A percentile compares a stretch with the other conserved stretches of the same genome.
Evolutionary conservation across 2,329 filamentous ascomycete genomes (phyloP).

Genomic region (Scleromitrula shiraiana): DNA sequence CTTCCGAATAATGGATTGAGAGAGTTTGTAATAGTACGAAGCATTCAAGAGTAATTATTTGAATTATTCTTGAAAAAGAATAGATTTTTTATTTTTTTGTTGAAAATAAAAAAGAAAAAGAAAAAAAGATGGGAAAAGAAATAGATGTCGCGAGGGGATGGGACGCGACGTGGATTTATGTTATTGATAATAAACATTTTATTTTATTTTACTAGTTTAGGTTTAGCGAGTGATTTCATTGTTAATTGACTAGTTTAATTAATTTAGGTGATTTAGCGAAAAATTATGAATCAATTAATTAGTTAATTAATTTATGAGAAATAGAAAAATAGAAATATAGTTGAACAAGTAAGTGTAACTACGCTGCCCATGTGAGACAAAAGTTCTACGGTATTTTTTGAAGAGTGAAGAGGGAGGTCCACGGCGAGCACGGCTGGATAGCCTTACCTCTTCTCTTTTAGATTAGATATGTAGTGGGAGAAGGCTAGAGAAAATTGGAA

Average conservation of each 20-base stretch:
- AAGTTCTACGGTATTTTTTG: too few relatives aligned
- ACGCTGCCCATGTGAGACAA: too few relatives aligned
- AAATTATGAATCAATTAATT: too few relatives aligned
- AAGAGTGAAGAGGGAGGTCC: too few relatives aligned
- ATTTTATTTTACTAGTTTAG: too few relatives aligned
- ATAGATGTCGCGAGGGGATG: neutral
- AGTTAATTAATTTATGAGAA: neutral
- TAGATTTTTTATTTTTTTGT: conserved; percentile 4
- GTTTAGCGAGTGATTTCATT: neutral
- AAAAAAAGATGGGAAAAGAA: conserved; percentile 1
- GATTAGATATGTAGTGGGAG: too few relatives aligned
- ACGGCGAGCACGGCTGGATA: too few relatives aligned
- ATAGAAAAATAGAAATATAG: neutral
- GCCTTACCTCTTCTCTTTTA: too few relatives aligned
- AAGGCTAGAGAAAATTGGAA: too few relatives aligned
- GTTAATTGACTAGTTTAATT: too few relatives aligned
- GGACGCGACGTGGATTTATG: conserved; percentile 9
- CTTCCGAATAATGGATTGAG: conserved; percentile 13
- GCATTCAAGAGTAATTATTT: neutral
- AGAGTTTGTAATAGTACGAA: conserved; percentile 9
- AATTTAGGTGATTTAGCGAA: conserved; percentile 1
- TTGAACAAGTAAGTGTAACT: too few relatives aligned
- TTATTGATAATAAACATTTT: neutral
- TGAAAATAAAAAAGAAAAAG: neutral
- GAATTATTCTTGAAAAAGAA: neutral